phyloP scores from a whole-genome alignment of 495 filamentous ascomycete species.

The Rhizodiscina lignyota region DNA sequence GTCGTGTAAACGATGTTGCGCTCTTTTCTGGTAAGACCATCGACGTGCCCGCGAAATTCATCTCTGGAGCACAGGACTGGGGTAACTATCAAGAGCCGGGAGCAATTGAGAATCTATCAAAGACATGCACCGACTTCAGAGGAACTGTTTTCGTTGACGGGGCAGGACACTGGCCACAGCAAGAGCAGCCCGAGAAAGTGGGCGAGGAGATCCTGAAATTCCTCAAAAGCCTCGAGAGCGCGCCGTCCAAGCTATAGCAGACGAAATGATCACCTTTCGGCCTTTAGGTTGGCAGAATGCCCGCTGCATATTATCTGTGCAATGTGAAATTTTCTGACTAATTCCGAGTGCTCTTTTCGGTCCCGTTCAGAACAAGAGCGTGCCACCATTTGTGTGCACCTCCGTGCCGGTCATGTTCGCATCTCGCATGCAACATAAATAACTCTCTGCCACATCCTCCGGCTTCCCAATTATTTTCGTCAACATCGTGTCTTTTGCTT shows the following conservation, averaged over 20 bases:
- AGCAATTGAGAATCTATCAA: slow-evolving; percentile 38
- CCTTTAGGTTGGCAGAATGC: too few species aligned
- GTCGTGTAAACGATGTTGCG: slow-evolving; percentile 31
- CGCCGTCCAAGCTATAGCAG: too few species aligned
- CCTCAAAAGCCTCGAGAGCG: too few species aligned
- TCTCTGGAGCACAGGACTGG: slow-evolving; percentile 47
- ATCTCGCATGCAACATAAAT: neutral
- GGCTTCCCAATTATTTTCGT: neutral
- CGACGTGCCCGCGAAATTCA: slow-evolving; percentile 40
- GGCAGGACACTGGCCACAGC: slow-evolving; percentile 52
- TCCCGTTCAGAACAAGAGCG: neutral
- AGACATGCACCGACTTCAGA: slow-evolving; percentile 34
- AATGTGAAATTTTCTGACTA: too few species aligned
- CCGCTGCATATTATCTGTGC: too few species aligned
- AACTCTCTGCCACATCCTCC: neutral
- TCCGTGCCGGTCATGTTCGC: neutral
- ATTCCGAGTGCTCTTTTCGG: too few species aligned
- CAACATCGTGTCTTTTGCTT: neutral
- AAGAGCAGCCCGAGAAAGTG: slow-evolving; percentile 43
- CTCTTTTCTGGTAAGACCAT: slow-evolving; percentile 46
- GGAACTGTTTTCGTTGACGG: slow-evolving; percentile 34
- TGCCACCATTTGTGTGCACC: neutral
- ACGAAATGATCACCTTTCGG: too few species aligned
- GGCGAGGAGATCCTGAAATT: slow-evolving; percentile 25
- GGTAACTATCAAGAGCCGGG: slow-evolving; percentile 50